These are phyloP conservation scores for Penicillium paxilli DNA, from an alignment of 495 filamentous ascomycete species.

Conservation along the genomic window DNA sequence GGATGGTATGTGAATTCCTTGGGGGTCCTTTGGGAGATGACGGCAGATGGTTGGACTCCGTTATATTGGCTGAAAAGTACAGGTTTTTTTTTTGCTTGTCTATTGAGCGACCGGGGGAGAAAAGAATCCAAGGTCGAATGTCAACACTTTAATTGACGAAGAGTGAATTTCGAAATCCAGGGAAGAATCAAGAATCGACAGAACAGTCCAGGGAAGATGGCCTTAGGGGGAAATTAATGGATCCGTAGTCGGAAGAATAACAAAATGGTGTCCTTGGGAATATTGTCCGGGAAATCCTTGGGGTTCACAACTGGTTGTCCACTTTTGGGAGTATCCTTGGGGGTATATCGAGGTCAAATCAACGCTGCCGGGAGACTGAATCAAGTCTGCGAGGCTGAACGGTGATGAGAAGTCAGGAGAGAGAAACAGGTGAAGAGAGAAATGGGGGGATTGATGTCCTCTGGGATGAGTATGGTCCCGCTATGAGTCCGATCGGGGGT, in stretches of 20 bases:
- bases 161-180: constrained; percentile 12
- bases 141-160: constrained; percentile 23
- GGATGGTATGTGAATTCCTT: constrained; percentile 13
- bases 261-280: constrained; percentile 19
- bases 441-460: constrained; percentile 12
- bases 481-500: constrained; percentile 17
- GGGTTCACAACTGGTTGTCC: constrained; percentile 20
- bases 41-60: constrained; percentile 14
- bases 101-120: constrained; percentile 23
- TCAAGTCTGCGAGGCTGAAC: constrained; percentile 18
- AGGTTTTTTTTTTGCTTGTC: constrained; percentile 10
- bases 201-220: constrained; percentile 22
- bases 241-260: constrained; percentile 15
- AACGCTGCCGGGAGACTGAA: constrained; percentile 11
- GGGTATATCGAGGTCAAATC: constrained; percentile 6
- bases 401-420: constrained; percentile 7
- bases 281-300: constrained; percentile 21
- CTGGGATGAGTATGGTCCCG: constrained; percentile 17
- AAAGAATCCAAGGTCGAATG: constrained; percentile 16
- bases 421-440: constrained; percentile 7
- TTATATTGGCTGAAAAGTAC: constrained; percentile 28
- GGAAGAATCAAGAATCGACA: constrained; percentile 14
- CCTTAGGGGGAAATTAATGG: constrained; percentile 19
- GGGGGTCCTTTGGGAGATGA: constrained; percentile 3
- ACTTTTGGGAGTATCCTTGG: constrained; percentile 11